Conservation (phyloP, 352 stramenopile genomes). For the Phytopythium delawarense region DNA sequence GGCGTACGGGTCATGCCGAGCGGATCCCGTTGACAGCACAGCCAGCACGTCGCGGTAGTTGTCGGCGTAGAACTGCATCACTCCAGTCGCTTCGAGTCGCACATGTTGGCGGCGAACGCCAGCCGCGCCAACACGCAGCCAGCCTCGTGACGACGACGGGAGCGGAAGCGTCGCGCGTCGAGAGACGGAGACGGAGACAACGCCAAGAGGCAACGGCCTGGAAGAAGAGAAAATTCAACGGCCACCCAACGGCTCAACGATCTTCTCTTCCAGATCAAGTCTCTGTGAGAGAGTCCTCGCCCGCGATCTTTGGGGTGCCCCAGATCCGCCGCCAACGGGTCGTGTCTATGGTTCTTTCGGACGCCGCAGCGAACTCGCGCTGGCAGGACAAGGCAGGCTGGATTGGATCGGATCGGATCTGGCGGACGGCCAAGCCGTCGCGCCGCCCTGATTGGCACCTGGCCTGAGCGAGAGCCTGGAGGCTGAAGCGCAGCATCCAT, state of each 20-base stretch:
- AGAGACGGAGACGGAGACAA: not conserved
- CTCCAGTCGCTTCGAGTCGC: not conserved
- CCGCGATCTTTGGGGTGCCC: not conserved
- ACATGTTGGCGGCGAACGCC: not conserved
- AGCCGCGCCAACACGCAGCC: no score
- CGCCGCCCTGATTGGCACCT: no score
- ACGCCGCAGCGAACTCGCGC: not conserved
- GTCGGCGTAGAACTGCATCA: conserved; percentile 63
- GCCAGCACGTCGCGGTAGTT: conserved; percentile 29
- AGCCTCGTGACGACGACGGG: no score
- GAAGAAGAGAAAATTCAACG: conserved; percentile 2
- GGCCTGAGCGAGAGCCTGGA: no score
- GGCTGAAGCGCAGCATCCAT: no score
- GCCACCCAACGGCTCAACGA: not conserved
- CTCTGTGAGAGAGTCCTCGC: not conserved
- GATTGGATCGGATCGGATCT: not conserved
- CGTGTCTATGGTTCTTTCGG: not conserved
- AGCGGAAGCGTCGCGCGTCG: not conserved
- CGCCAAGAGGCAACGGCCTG: not conserved
- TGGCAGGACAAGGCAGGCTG: no score
- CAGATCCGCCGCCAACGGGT: not conserved
- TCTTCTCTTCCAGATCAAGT: not conserved
- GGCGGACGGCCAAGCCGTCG: no score
- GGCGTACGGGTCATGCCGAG: conserved; percentile 33
- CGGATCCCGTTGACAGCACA: conserved; percentile 20